Percentiles rank a stretch among this genome's conserved stretches.
Evolutionary conservation across 2,329 filamentous ascomycete genomes (phyloP).

Genomic region (Apiospora sp.): DNA sequence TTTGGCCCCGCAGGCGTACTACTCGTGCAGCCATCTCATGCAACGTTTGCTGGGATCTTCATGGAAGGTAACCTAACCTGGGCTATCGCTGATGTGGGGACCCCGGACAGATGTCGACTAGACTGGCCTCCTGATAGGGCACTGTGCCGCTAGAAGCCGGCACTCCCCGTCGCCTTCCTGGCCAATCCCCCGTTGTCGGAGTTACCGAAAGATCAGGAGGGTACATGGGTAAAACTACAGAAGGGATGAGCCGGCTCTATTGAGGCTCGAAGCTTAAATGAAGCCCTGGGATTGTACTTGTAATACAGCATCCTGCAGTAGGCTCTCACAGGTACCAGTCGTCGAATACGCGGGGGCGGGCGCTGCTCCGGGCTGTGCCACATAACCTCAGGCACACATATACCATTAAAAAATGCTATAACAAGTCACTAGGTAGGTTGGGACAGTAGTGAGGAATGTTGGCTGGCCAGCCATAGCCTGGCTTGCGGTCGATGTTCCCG

Average conservation of each 20-base stretch:
- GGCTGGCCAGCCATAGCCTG: not conserved
- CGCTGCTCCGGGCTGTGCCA: not conserved
- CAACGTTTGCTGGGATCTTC: slow-evolving; percentile 7
- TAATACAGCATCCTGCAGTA: not conserved
- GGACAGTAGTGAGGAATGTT: not conserved
- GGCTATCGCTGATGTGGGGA: not conserved
- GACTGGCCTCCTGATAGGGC: slow-evolving; percentile 1
- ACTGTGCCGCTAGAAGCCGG: slow-evolving; percentile 18
- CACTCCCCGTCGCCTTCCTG: not conserved
- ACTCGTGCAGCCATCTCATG: not conserved
- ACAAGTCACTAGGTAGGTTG: not conserved
- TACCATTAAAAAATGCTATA: not conserved
- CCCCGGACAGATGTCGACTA: not conserved
- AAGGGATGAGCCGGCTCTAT: not conserved
- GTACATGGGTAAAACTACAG: not conserved
- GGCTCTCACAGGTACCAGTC: not conserved
- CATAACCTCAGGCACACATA: not conserved
- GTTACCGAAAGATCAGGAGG: not conserved
- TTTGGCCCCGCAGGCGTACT: not conserved
- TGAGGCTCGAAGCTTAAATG: not conserved
- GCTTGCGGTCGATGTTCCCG: not conserved
- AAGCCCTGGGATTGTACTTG: not conserved
- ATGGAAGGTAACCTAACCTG: not conserved
- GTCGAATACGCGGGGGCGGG: not conserved
- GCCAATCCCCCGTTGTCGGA: slow-evolving; percentile 17